Base-by-base conservation (phyloP, 768 basidiomycete species). In the Auriscalpium microsporum region DNA sequence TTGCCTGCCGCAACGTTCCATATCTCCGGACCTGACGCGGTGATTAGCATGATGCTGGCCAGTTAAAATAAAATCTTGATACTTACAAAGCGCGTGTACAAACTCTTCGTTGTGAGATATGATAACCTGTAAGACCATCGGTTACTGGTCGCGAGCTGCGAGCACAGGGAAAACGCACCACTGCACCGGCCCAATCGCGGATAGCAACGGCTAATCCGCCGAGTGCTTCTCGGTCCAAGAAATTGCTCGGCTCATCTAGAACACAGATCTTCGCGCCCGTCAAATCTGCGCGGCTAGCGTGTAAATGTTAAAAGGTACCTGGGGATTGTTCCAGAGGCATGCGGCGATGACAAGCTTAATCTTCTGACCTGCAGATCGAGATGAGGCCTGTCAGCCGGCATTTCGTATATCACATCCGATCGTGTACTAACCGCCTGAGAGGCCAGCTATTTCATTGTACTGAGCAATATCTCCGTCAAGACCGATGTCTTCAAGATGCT, bases 381-480 rank as follows among this genome's bases (percentile, higher is more conserved):
- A 53, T 63, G n/a, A 28, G 28, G 34, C 52, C 45, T 46, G 38
- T 45, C 37, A 55, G 52, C 34, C 14, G 42, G 33, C 7, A 14
- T 42, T 42, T 1, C 46, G n/a, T 50, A 21, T 53, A 47, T 28
- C 28, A 47, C 23, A 35, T n/a, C 42, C 9, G 19, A 16, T 34
- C 45, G 16, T 8, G 3, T 42, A 16, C 74, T 61, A 67, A 84
- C 94, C 94, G 71, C 95, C 95, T 16, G 91, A 94, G 46, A 97
- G 74, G 40, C 95, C 94, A 37, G 83, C 81, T 66, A 97, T 94
- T 73, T 98, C 94, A 66, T 96, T 95, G 73, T 98, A 97, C 71
- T 96, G 92, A 10, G 94, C 94, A 57, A 97, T 97, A 73, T 97
- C 92, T 45, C 94, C 94, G 72, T 97, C 92, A 40, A 98, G 78